Percentiles rank a stretch among this genome's conserved stretches.
phyloP scores from a whole-genome alignment of 2,329 filamentous ascomycete genomes.

The Colletotrichum destructivum region DNA sequence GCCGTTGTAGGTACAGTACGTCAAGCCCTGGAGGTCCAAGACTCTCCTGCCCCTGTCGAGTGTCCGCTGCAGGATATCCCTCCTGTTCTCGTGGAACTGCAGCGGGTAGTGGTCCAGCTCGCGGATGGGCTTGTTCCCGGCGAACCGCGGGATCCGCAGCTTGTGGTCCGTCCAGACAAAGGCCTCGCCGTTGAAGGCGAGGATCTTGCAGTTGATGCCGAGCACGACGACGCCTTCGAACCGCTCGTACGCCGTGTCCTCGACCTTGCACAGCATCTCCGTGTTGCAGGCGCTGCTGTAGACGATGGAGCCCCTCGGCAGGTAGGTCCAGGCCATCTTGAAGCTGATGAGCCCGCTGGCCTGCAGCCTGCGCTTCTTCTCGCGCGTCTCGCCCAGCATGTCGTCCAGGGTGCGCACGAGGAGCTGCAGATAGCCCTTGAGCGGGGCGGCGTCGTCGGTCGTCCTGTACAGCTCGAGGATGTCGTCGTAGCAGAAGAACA shows the following conservation, averaged over 20 bases:
- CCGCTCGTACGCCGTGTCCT: slow-evolving; percentile 50
- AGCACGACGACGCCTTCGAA: slow-evolving; percentile 43
- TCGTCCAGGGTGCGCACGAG: slow-evolving; percentile 59
- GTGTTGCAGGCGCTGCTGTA: slow-evolving; percentile 57
- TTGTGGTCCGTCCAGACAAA: slow-evolving; percentile 58
- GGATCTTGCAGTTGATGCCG: slow-evolving; percentile 51
- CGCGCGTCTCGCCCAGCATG: slow-evolving; percentile 57
- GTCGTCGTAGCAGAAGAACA: slow-evolving; percentile 63
- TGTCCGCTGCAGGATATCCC: slow-evolving; percentile 49
- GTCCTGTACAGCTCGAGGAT: slow-evolving; percentile 52
- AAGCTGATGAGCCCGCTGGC: slow-evolving; percentile 58
- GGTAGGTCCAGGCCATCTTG: slow-evolving; percentile 61
- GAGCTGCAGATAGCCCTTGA: slow-evolving; percentile 57
- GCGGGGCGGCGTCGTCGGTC: slow-evolving; percentile 46
- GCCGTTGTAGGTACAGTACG: slow-evolving; percentile 59
- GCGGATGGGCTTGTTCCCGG: slow-evolving; percentile 58
- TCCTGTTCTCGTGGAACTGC: slow-evolving; percentile 50
- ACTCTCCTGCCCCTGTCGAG: slow-evolving; percentile 55
- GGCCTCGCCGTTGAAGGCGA: slow-evolving; percentile 56
- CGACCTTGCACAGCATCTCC: slow-evolving; percentile 59
- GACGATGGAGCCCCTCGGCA: slow-evolving; percentile 56
- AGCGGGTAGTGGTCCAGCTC: slow-evolving; percentile 58
- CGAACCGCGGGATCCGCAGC: slow-evolving; percentile 52
- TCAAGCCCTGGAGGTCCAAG: slow-evolving; percentile 59
- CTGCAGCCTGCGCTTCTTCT: slow-evolving; percentile 54